phyloP scores from a whole-genome alignment of 78 protist species.

The Polysphondylium violaceum region DNA sequence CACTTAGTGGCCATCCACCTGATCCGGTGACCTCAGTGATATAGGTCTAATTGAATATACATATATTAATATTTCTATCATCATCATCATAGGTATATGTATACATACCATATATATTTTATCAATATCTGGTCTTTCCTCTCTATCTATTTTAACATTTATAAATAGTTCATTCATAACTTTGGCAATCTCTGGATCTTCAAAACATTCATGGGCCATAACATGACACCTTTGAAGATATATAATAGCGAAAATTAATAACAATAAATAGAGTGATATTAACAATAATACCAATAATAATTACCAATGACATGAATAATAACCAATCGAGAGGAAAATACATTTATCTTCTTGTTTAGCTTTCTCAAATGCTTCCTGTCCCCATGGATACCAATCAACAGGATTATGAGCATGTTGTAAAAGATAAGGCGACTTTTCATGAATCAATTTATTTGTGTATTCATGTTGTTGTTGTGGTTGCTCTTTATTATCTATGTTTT shows the following conservation, averaged over 20 bases:
- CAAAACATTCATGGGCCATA: slow-evolving; percentile 90
- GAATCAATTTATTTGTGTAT: slow-evolving; percentile 58
- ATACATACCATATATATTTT: slow-evolving; percentile 82
- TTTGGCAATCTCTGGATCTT: slow-evolving; percentile 74
- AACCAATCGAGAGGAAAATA: slow-evolving; percentile 90
- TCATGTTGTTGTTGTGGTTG: slow-evolving; percentile 12
- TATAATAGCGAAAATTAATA: neutral
- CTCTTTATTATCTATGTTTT: neutral
- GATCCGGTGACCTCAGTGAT: slow-evolving; percentile 79
- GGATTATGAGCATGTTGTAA: slow-evolving; percentile 84
- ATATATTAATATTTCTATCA: no score
- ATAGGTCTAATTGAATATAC: slow-evolving; percentile 34
- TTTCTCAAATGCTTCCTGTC: slow-evolving; percentile 80
- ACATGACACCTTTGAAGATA: slow-evolving; percentile 86
- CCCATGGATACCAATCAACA: slow-evolving; percentile 91
- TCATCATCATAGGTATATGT: neutral
- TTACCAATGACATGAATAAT: slow-evolving; percentile 88
- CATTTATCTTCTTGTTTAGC: slow-evolving; percentile 74
- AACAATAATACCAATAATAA: neutral
- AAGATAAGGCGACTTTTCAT: slow-evolving; percentile 77
- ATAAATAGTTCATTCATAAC: slow-evolving; percentile 89
- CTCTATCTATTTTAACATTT: slow-evolving; percentile 92
- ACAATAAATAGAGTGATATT: neutral
- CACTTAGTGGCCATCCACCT: slow-evolving; percentile 94
- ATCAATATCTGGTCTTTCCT: slow-evolving; percentile 93